These are phyloP conservation scores for Jacaranda copaia DNA, from an alignment of 257 asterid genomes.

Conservation along the genomic window DNA sequence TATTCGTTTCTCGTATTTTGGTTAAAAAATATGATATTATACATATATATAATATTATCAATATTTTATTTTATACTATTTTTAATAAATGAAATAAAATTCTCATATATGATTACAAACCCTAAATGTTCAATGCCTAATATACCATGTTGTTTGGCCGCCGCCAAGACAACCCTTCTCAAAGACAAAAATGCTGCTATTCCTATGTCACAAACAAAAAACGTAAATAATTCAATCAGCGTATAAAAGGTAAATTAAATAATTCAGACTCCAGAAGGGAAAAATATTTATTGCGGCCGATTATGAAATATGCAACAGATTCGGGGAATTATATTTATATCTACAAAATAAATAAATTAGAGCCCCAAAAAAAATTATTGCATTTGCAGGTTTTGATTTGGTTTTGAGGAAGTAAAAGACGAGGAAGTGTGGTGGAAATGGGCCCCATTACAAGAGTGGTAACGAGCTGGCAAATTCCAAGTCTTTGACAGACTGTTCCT, in stretches of 20 bases:
- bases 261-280: too few relatives aligned
- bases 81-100: too few relatives aligned
- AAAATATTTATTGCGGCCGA: not conserved
- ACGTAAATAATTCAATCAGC: not conserved
- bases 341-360: not conserved
- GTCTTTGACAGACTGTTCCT: conserved; percentile 56
- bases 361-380: not conserved
- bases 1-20: too few relatives aligned
- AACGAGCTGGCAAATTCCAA: conserved; percentile 57
- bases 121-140: not conserved
- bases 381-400: conserved; percentile 21
- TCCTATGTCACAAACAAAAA: not conserved
- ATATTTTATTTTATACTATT: too few relatives aligned
- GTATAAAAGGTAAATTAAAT: not conserved
- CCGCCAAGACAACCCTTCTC: not conserved
- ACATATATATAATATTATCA: too few relatives aligned
- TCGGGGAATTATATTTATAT: not conserved
- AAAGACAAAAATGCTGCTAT: not conserved
- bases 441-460: conserved; percentile 53
- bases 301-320: not conserved
- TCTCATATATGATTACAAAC: not conserved
- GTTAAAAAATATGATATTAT: too few relatives aligned
- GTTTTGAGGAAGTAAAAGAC: conserved; percentile 26
- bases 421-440: conserved; percentile 42
- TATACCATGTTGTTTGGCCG: not conserved